A percentile compares a stretch with the other conserved stretches of the same genome.
phyloP scores from a whole-genome alignment of 2,329 filamentous ascomycete genomes.

The Tolypocladium cylindrosporum region DNA sequence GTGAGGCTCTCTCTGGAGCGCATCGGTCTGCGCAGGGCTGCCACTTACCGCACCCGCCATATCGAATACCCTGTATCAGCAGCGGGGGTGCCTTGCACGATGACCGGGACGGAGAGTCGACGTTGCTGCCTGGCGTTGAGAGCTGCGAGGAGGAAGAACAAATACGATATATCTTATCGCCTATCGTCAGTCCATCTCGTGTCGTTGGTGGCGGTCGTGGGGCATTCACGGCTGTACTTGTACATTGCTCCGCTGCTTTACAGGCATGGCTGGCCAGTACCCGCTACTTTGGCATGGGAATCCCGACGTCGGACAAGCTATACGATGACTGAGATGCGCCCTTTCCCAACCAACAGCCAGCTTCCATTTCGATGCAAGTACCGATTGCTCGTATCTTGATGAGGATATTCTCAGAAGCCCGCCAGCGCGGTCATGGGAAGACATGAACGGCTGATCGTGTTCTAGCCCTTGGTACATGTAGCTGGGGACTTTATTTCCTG shows the following conservation, averaged over 20 bases:
- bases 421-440: too few species aligned
- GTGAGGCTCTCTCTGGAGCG: not conserved
- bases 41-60: constrained; percentile 20
- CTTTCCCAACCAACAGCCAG: not conserved
- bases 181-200: not conserved
- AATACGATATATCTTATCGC: not conserved
- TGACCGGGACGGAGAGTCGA: not conserved
- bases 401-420: too few species aligned
- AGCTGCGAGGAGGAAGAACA: not conserved
- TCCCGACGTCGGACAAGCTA: not conserved
- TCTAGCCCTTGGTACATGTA: too few species aligned
- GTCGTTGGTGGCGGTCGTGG: not conserved
- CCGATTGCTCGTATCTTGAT: too few species aligned
- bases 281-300: not conserved
- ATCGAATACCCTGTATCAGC: not conserved
- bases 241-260: too few species aligned
- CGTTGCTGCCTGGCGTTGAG: not conserved
- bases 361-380: too few species aligned
- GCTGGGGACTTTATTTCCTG: too few species aligned
- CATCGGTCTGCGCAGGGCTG: not conserved
- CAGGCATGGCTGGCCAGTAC: not conserved
- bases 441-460: too few species aligned
- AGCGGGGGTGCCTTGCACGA: not conserved
- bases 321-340: not conserved
- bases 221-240: not conserved